Conservation (phyloP, 176 grass and related monocot species). For the Triticum urartu region DNA sequence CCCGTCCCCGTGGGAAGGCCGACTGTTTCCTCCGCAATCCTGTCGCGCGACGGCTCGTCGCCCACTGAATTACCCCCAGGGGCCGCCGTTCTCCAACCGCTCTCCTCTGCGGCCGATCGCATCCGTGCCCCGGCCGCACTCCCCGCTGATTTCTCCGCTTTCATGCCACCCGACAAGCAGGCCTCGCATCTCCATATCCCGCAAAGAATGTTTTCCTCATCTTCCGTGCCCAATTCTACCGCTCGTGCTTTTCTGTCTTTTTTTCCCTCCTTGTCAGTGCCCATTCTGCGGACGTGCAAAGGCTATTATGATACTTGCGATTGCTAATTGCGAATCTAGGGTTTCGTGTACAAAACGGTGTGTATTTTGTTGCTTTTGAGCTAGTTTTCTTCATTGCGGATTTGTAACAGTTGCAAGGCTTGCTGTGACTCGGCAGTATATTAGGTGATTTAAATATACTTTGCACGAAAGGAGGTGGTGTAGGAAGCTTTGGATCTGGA, state of each 20-base stretch:
- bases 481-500: slow-evolving; percentile 27
- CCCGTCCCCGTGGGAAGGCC: neutral
- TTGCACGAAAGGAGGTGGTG: neutral
- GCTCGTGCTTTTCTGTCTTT: neutral
- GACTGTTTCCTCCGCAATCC: neutral
- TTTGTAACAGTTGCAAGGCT: neutral
- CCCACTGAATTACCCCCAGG: neutral
- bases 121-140: neutral
- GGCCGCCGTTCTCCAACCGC: neutral
- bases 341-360: neutral
- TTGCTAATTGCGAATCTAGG: neutral
- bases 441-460: neutral
- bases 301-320: neutral
- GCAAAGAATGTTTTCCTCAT: neutral
- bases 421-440: neutral
- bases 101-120: neutral
- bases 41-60: neutral
- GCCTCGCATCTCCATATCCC: neutral
- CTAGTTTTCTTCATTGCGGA: neutral
- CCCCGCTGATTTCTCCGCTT: neutral
- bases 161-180: neutral
- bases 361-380: slow-evolving; percentile 7
- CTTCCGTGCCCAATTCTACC: neutral
- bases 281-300: neutral
- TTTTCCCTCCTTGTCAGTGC: neutral